Base-by-base conservation (phyloP, 2,329 filamentous ascomycete species). In the Amphichorda felina region DNA sequence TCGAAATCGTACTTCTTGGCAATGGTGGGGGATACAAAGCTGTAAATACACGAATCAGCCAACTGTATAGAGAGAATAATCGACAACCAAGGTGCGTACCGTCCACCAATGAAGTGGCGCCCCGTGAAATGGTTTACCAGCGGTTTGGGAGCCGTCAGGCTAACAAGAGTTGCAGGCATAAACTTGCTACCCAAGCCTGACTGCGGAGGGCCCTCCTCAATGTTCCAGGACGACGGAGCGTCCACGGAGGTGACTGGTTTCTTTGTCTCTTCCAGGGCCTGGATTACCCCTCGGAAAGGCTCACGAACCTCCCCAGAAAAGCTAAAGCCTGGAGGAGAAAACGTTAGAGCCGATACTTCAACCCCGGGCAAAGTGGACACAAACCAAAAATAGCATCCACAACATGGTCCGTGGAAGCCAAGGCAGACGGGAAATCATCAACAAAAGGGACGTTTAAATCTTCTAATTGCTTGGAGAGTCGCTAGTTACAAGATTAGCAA, bases 241-340 rank as follows among this genome's bases (percentile, higher is more conserved):
- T 98, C 91, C 16, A 98, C 84, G 3, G 86, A 82, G 3, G 91
- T 79, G 0, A 96, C 82, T 0, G 87, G 83, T 7, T 91, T 50
- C 18, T 70, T 70, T 5, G 82, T 81, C 29, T 78, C 68, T 45
- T 86, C 75, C 26, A 98, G 67, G 7, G 82, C 77, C 41, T 72
- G 64, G 46, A 98, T 93, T 11, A 95, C 82, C 0, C 69, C 68
- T 1, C 80, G 79, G 51, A 96, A 98, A 1, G 91, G 91, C 44
- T 94, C 85, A n/a, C 91, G 79, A 36, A 98, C 80, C 44, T 91
- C 80, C 6, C 88, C 89, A 2, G 79, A 80, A 62, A 98, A 98
- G 41, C 82, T 91, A 63, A 98, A 98, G 7, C 85, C 81, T 82
- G 25, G 18, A 31, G n/a, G n/a, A 36, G 22, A 35, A 22, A 6